phyloP scores from a whole-genome alignment of 495 filamentous ascomycete genomes.

The Aspergillus ellipticus region DNA sequence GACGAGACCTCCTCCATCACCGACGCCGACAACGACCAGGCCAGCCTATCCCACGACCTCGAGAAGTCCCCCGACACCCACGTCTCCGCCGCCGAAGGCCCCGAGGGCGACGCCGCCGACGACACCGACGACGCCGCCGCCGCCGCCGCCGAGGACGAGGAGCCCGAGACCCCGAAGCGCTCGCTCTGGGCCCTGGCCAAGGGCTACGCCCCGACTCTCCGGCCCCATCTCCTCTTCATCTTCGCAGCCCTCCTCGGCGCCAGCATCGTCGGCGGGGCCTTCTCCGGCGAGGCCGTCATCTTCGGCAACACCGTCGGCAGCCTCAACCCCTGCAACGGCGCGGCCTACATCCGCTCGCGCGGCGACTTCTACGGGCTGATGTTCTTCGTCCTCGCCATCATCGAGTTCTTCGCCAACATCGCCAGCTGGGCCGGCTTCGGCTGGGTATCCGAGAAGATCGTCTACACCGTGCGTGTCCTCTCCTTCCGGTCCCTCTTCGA shows the following conservation, averaged over 20 bases:
- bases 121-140: constrained; percentile 15
- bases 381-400: constrained; percentile 53
- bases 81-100: constrained; percentile 15
- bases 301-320: constrained; percentile 50
- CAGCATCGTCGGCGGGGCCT: constrained; percentile 43
- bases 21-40: constrained; percentile 21
- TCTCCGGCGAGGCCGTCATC: constrained; percentile 50
- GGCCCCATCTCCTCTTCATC: constrained; percentile 38
- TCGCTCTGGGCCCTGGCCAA: constrained; percentile 31
- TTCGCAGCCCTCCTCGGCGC: constrained; percentile 36
- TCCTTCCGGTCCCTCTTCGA: constrained; percentile 49
- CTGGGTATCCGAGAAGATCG: constrained; percentile 50
- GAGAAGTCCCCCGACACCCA: constrained; percentile 17
- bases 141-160: constrained; percentile 22
- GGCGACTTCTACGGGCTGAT: constrained; percentile 51
- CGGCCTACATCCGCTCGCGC: constrained; percentile 30
- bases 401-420: constrained; percentile 52
- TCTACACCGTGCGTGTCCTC: constrained; percentile 46
- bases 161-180: constrained; percentile 28
- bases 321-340: constrained; percentile 40
- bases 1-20: constrained; percentile 27
- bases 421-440: constrained; percentile 48
- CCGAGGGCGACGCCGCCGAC: constrained; percentile 11
- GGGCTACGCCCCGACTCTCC: constrained; percentile 29
- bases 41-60: constrained; percentile 11